Base-by-base conservation (phyloP, 257 asterid species). In the Solanum infundibuliforme region DNA sequence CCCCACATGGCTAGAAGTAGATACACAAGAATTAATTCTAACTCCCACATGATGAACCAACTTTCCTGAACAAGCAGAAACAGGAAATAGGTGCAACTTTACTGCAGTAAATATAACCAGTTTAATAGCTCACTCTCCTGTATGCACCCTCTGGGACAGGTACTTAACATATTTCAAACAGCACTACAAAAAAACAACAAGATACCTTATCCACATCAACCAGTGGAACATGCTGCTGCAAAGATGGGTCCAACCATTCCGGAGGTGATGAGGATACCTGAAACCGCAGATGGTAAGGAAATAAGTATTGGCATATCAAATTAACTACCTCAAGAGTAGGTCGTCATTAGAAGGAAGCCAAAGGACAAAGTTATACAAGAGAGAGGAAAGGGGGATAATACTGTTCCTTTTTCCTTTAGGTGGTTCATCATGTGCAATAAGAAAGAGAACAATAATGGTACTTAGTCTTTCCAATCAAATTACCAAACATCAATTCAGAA, bases 131-230 rank as follows among this genome's bases (percentile, higher is more conserved):
- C 12, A 82, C 43, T 29, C 41, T 46, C 86, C 43, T 21, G 27
- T 48, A 82, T 16, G 71, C 71, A 48, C 11, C 65, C 12, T 82
- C 86, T 82, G 38, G 31, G 43, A 31, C 27, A 52, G 71, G 21
- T 48, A 82, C 43, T 48, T 48, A 20, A 48, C 86, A 48, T 48
- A 48, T 82, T 82, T 82, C 86, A 82, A 82, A 29, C 31, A 82
- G 27, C 43, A 18, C 43, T 29, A 31, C 68, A 39, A 48, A 85
- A 89, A 89, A 34, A 77, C 72, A 71, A 86, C 20, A 62, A 88
- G 89, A 88, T 83, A 97, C 99, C 99, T 97, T 97, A 86, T 97
- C 99, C 79, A 95, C 98, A 91, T 97, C 99, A 88, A 90, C 98
- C 90, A 97, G 89, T 82, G 99, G 99, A 82, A 95, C 99, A 73